phyloP scores from a whole-genome alignment of 31 red algal species.

The Porphyra umbilicalis region DNA sequence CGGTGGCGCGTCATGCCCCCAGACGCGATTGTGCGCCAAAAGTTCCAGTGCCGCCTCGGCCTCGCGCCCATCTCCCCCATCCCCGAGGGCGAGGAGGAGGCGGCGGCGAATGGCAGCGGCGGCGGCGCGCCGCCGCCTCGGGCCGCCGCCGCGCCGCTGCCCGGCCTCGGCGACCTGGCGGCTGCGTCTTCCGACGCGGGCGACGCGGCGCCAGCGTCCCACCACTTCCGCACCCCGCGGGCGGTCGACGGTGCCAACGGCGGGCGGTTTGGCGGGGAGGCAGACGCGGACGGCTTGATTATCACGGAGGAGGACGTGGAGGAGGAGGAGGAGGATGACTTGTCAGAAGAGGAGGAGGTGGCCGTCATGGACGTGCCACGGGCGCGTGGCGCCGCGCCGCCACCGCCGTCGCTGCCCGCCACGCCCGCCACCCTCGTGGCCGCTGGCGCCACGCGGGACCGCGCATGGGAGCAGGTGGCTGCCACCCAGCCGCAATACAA shows the following conservation, averaged over 20 bases:
- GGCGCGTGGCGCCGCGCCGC: background rate
- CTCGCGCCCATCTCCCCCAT: background rate
- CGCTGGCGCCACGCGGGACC: background rate
- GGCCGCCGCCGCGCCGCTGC: too few species aligned
- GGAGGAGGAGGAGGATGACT: background rate
- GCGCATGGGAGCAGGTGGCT: background rate
- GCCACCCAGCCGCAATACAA: background rate
- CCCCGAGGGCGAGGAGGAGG: background rate
- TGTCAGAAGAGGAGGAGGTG: background rate
- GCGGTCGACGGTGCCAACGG: background rate
- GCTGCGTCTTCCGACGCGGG: background rate
- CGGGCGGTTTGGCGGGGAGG: background rate
- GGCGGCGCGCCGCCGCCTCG: too few species aligned
- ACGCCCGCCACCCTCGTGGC: background rate
- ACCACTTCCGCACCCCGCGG: background rate
- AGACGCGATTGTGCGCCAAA: constrained; percentile 2
- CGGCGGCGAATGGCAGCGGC: background rate
- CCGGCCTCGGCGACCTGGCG: background rate
- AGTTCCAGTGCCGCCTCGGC: constrained; percentile 5
- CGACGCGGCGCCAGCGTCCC: background rate
- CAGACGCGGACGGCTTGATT: background rate
- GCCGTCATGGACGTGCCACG: background rate
- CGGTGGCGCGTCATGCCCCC: constrained; percentile 1
- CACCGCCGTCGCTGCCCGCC: background rate
- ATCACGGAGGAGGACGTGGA: background rate